Base-by-base conservation (phyloP, 441 rosid genomes). In the Croton setiger region DNA sequence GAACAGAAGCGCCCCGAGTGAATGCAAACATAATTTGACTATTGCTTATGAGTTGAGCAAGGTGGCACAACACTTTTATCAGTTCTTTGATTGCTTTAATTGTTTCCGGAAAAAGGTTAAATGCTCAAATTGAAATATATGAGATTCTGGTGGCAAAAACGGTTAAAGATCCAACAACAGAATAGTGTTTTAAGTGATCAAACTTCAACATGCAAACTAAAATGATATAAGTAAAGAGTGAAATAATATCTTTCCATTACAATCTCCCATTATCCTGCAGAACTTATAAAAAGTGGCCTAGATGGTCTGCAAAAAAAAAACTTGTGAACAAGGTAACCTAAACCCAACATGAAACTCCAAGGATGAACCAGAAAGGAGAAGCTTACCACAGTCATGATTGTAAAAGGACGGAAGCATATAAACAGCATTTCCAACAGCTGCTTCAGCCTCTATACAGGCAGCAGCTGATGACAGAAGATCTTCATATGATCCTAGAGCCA, bases 391-490 rank as follows among this genome's bases (percentile, higher is more conserved):
- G 78, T 88, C 93, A 63, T 90, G 95, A 79, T 87, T 92, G 77
- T 90, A 92, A 74, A 90, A 90, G 60, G 97, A 93, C 17, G 98
- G 93, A 72, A 88, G 87, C 88, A 93, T 78, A 73, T 88, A 90
- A 72, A 90, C 85, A 39, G 91, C 93, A 81, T 85, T 90, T 63
- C 97, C 96, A 65, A 86, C 97, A 0, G 96, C 88, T 76, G 85
- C 82, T 80, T 88, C 97, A 62, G 92, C 76, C 74, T 86, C 88
- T 60, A 90, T 74, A 60, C 89, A 86, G 64, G 96, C 98, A 61
- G 91, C 84, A 64, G 97, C 98, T 66, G 78, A 76, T 66, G 90
- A 80, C 63, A 90, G 80, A 73, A 93, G 90, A 83, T 90, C 92
- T 79, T 86, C 91, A 76, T 88, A 86, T 15, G 64, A 80, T 69